Evolutionary conservation across 805 yeast species (phyloP).

Genomic region (Candida ficus): DNA sequence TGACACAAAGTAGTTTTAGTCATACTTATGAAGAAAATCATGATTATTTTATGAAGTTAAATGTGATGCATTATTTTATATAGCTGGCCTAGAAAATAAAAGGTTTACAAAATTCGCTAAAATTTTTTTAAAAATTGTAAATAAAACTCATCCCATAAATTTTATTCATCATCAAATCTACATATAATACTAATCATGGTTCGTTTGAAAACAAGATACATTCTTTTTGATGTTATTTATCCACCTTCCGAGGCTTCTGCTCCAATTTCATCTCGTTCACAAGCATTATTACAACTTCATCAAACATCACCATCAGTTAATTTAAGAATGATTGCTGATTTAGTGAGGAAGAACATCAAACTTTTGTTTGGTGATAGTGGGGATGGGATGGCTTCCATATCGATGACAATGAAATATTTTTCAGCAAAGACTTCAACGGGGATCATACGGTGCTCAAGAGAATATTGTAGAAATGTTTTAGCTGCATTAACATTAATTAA

Average conservation of each 20-base stretch:
- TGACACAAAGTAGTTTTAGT: slow-evolving; percentile 14
- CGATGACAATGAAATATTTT: slow-evolving; percentile 69
- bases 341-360: slow-evolving; percentile 51
- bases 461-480: slow-evolving; percentile 53
- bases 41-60: slow-evolving; percentile 12
- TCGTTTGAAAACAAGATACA: slow-evolving; percentile 77
- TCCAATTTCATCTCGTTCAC: slow-evolving; percentile 28
- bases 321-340: slow-evolving; percentile 43
- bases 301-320: slow-evolving; percentile 43
- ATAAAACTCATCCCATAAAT: too few relatives aligned
- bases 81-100: too few relatives aligned
- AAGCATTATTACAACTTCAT: slow-evolving; percentile 43
- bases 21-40: not conserved
- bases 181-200: slow-evolving; percentile 54
- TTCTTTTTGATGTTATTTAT: slow-evolving; percentile 71
- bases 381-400: slow-evolving; percentile 53
- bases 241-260: slow-evolving; percentile 38
- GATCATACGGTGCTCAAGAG: slow-evolving; percentile 70
- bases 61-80: slow-evolving; percentile 14
- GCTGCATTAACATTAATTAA: slow-evolving; percentile 61
- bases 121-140: too few relatives aligned
- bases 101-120: too few relatives aligned
- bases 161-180: too few relatives aligned
- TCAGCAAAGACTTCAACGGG: slow-evolving; percentile 81
- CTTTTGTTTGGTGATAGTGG: slow-evolving; percentile 78